phyloP scores from a whole-genome alignment of 2,329 filamentous ascomycete species.

The Dactylellina cionopaga region DNA sequence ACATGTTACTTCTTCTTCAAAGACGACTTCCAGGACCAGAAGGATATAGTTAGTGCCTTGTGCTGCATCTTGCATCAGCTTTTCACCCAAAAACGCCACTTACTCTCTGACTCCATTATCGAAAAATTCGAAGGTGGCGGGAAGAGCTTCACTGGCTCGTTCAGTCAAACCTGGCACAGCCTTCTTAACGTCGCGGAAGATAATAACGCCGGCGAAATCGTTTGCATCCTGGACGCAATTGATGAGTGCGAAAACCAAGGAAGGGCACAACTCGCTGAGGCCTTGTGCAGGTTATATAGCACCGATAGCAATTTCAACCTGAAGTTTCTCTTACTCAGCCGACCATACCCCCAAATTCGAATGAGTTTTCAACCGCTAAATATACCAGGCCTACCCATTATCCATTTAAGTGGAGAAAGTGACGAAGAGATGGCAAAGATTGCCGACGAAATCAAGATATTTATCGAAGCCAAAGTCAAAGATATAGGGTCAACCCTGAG shows the following conservation, averaged over 20 bases:
- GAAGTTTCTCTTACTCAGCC: conserved; percentile 61
- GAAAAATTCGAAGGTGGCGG: neutral
- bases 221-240: conserved; percentile 62
- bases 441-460: conserved; percentile 54
- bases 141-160: neutral
- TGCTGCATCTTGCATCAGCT: conserved; percentile 61
- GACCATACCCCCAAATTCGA: conserved; percentile 57
- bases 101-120: conserved; percentile 40
- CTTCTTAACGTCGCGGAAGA: neutral
- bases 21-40: conserved; percentile 61
- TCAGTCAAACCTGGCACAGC: conserved; percentile 19
- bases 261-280: conserved; percentile 52
- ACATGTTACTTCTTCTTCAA: conserved; percentile 65
- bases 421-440: conserved; percentile 54
- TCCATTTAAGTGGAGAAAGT: conserved; percentile 47
- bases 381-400: neutral
- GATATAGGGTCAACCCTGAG: conserved; percentile 3
- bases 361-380: conserved; percentile 49
- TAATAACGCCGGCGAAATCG: conserved; percentile 53
- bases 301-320: conserved; percentile 46
- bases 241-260: conserved; percentile 60
- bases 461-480: conserved; percentile 41
- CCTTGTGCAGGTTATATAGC: conserved; percentile 57
- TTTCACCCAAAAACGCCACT: conserved; percentile 55
- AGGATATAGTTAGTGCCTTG: conserved; percentile 57